Evolutionary conservation across 2,329 filamentous ascomycete genomes (phyloP).

Genomic region (Beauveria rudraprayagi): DNA sequence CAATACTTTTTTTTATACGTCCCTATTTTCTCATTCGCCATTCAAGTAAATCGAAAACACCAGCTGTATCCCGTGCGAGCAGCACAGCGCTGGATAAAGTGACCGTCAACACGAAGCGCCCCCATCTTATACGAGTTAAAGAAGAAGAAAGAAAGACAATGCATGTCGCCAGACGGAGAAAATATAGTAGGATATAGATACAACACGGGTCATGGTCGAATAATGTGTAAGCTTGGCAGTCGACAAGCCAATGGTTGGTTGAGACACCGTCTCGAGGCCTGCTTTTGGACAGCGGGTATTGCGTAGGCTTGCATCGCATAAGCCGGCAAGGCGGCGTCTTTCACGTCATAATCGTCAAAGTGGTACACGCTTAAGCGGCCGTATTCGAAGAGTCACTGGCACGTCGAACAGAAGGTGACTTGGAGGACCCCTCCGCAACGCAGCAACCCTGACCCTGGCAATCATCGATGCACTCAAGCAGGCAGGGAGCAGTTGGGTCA

Average conservation of each 20-base stretch:
- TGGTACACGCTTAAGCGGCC: background rate
- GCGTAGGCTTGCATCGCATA: background rate
- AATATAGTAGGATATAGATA: background rate
- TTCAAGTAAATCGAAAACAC: background rate
- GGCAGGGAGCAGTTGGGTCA: conserved; percentile 29
- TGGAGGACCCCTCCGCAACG: conserved; percentile 23
- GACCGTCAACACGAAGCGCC: background rate
- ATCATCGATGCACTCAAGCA: conserved; percentile 40
- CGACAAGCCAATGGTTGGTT: background rate
- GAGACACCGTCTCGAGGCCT: background rate
- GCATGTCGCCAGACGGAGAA: background rate
- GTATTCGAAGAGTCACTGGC: conserved; percentile 25
- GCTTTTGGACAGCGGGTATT: no score
- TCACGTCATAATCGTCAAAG: background rate
- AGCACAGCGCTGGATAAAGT: background rate
- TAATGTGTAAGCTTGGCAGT: background rate
- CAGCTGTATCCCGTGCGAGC: background rate
- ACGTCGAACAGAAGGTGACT: conserved; percentile 27
- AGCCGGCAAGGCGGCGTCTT: background rate
- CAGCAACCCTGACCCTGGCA: conserved; percentile 26
- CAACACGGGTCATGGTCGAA: background rate
- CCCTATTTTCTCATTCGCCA: background rate
- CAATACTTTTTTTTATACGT: background rate
- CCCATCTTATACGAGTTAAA: background rate
- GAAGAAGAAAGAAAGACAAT: background rate